phyloP scores from a whole-genome alignment of 2,329 filamentous ascomycete species.

The Sporothrix brasiliensis region DNA sequence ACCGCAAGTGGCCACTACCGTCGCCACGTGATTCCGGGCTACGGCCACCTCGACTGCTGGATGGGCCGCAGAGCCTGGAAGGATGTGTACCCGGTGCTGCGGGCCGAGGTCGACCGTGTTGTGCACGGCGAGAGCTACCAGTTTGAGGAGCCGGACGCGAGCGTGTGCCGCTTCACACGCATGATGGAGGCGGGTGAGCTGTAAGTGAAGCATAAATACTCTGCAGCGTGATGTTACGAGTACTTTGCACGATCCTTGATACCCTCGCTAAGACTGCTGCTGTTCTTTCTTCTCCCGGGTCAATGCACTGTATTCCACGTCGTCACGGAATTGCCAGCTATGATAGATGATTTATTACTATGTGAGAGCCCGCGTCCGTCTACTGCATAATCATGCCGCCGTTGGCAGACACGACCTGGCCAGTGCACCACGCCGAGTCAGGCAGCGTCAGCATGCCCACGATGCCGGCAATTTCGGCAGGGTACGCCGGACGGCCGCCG shows the following conservation, averaged over 20 bases:
- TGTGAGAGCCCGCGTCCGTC: too few species aligned
- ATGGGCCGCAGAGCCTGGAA: slow-evolving; percentile 62
- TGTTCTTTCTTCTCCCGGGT: too few species aligned
- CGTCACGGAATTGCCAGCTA: too few species aligned
- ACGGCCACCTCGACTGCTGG: slow-evolving; percentile 65
- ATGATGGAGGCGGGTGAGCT: slow-evolving; percentile 50
- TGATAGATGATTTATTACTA: too few species aligned
- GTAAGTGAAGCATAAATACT: slow-evolving; percentile 6
- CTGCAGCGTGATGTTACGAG: too few species aligned
- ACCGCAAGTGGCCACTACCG: slow-evolving; percentile 46
- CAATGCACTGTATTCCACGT: too few species aligned
- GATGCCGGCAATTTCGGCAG: slow-evolving; percentile 72
- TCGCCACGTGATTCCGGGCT: slow-evolving; percentile 57
- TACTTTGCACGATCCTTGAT: too few species aligned
- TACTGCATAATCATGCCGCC: slow-evolving; percentile 64
- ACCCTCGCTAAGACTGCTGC: too few species aligned
- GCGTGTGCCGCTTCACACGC: slow-evolving; percentile 47
- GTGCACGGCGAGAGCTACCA: slow-evolving; percentile 48
- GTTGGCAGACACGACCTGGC: slow-evolving; percentile 78
- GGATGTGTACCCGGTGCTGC: slow-evolving; percentile 61
- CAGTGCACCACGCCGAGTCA: slow-evolving; percentile 77
- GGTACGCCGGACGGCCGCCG: slow-evolving; percentile 64
- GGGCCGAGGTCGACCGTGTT: slow-evolving; percentile 59
- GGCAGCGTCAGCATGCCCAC: slow-evolving; percentile 74
- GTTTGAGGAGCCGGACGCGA: slow-evolving; percentile 50